Conservation (phyloP, 805 yeast species). For the Wickerhamiella azymoides region DNA sequence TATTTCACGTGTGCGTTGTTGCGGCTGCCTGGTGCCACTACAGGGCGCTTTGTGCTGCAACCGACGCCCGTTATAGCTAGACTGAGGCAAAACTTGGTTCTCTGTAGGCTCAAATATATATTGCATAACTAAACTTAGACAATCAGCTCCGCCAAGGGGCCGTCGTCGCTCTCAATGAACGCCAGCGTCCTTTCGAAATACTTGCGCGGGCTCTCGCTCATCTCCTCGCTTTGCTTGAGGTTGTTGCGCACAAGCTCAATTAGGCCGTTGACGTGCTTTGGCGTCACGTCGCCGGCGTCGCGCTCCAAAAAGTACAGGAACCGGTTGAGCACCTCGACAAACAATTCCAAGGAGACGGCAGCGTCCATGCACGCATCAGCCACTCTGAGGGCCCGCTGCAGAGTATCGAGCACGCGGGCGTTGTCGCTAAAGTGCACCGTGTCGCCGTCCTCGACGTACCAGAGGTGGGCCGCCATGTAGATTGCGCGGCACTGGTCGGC, state of each 20-base stretch:
- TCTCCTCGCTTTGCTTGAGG: conserved; percentile 23
- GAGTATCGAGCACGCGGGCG: conserved; percentile 77
- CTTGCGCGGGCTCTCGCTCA: conserved; percentile 30
- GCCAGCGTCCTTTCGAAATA: conserved; percentile 61
- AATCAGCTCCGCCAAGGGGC: conserved; percentile 24
- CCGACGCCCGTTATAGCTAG: no score
- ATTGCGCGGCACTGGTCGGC: conserved; percentile 93
- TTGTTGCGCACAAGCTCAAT: conserved; percentile 53
- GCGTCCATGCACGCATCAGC: conserved; percentile 91
- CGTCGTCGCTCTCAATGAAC: conserved; percentile 56
- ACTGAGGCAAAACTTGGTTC: no score
- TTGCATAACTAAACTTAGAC: background rate
- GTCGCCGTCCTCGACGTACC: conserved; percentile 63
- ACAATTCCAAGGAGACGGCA: conserved; percentile 59
- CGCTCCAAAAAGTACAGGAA: conserved; percentile 76
- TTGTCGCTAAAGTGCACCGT: conserved; percentile 33
- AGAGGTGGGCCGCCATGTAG: conserved; percentile 73
- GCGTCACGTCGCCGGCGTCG: conserved; percentile 55
- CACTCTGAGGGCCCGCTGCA: conserved; percentile 74
- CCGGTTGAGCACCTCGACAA: conserved; percentile 78
- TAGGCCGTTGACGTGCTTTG: conserved; percentile 69
- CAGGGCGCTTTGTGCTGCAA: conserved; percentile 44
- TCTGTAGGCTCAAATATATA: background rate
- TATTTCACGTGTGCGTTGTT: conserved; percentile 67
- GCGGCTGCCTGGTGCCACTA: conserved; percentile 64